Evolutionary conservation across 1,284 basidiomycete species (phyloP).

Genomic region (Quambalaria eucalypti): DNA sequence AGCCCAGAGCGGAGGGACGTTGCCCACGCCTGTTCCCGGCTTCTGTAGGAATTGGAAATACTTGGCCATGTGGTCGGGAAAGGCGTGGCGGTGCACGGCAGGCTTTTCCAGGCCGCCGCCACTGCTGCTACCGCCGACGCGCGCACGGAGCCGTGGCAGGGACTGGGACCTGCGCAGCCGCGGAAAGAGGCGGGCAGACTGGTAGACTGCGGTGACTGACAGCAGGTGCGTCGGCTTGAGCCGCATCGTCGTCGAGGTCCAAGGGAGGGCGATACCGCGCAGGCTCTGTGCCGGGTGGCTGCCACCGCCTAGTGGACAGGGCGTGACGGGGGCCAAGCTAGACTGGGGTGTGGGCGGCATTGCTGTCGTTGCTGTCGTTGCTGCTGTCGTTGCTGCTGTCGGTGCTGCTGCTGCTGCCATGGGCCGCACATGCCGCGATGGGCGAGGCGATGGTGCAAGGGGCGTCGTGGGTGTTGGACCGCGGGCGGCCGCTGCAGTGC

Average conservation of each 20-base stretch:
- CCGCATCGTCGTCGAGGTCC: not conserved
- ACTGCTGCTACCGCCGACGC: not conserved
- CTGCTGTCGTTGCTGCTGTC: not conserved
- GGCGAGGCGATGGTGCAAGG: conserved; percentile 1
- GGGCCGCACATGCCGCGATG: not conserved
- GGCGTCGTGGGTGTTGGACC: too few species aligned
- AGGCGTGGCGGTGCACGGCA: not conserved
- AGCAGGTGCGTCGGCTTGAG: not conserved
- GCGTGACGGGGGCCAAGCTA: not conserved
- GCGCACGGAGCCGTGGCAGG: not conserved
- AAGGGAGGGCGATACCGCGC: not conserved
- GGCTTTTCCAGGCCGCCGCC: not conserved
- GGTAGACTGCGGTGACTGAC: not conserved
- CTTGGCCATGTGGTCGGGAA: not conserved
- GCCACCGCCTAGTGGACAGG: too few species aligned
- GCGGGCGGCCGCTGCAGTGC: too few species aligned
- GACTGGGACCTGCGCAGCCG: not conserved
- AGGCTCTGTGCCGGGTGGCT: too few species aligned
- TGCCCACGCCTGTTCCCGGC: not conserved
- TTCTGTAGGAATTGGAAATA: not conserved
- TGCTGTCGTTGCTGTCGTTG: not conserved
- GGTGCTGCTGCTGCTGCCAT: not conserved
- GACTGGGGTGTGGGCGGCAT: not conserved
- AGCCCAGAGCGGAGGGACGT: not conserved
- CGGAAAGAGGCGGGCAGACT: not conserved